Percentiles rank a stretch among this genome's conserved stretches.
Conservation (phyloP, 441 rosid species). For the Erodium moschatum region DNA sequence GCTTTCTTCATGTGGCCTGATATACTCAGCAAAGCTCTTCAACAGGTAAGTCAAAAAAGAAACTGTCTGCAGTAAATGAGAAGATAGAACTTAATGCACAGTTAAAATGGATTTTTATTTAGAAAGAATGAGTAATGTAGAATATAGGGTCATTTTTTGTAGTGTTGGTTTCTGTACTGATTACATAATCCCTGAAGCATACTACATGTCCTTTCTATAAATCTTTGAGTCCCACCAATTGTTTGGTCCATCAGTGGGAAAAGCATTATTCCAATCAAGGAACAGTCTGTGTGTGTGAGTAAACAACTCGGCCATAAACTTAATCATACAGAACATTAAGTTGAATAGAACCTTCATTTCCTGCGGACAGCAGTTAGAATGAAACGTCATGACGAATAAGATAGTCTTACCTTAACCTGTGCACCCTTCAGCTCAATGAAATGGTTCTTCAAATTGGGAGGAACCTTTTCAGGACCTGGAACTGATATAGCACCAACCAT, state of each 20-base stretch:
- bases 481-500: conserved; percentile 98
- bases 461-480: conserved; percentile 86
- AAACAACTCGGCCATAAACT: conserved; percentile 1
- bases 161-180: background rate
- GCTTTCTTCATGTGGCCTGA: conserved; percentile 91
- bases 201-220: background rate
- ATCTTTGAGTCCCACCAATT: background rate
- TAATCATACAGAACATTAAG: background rate
- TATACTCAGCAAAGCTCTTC: conserved; percentile 91
- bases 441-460: conserved; percentile 62
- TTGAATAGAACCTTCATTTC: conserved; percentile 7
- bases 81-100: conserved; percentile 21
- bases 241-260: background rate
- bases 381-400: background rate
- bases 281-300: background rate
- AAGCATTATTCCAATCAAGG: background rate
- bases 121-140: background rate
- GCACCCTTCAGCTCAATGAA: conserved; percentile 95
- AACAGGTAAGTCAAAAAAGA: conserved; percentile 92
- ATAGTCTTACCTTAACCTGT: conserved; percentile 79
- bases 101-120: too few relatives aligned
- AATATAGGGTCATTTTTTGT: background rate
- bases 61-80: conserved; percentile 63
- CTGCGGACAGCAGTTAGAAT: background rate
- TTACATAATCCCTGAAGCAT: background rate